Evolutionary conservation across 169 alveolate species (phyloP), one percentile per base, ranked within the genome.

Genomic region (Plasmodium yoelii): DNA sequence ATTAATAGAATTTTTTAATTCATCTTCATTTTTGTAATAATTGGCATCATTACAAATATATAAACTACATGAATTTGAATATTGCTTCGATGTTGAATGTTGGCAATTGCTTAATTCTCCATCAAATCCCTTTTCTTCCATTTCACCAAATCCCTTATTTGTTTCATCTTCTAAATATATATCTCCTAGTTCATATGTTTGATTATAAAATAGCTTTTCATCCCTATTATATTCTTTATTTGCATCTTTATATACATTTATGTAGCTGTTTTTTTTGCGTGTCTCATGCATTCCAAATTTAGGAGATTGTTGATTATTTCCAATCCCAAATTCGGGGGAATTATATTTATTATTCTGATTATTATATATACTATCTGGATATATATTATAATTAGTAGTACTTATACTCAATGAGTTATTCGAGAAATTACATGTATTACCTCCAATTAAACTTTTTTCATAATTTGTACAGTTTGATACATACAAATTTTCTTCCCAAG

Each of bases 241-340:
- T 26, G 4, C 53, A 47, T 49, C 53, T 13, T 44, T 49, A 34
- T 26, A 63, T 3, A 1, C 39, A 19, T 57, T 24, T 12, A 63
- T 12, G 5, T 51, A 13, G 39, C 34, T 63, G 34, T 26, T 39
- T 69, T 70, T 60, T 1, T 19, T 70, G 28, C 18, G 56, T 42
- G 19, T 73, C 22, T 70, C 51, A 15, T 57, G 47, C 10, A 57
- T 12, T 1, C 91, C 91, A 86, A 86, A 86, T 22, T 56, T 86
- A n/a, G 91, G 91, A 47, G 91, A 86, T 22, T 22, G 15, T 3
- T 69, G 73, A 15, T 87, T 70, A 5, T 86, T 75, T 26, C 28
- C 46, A 28, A 26, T 24, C 19, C 88, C 88, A 77, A 77, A 77
- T 9, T 15, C 65, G 44, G 88, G 88, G 5, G 88, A 77, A 53